Evolutionary conservation across 2,329 filamentous ascomycete species (phyloP).

Genomic region (Paraphoma sp.): DNA sequence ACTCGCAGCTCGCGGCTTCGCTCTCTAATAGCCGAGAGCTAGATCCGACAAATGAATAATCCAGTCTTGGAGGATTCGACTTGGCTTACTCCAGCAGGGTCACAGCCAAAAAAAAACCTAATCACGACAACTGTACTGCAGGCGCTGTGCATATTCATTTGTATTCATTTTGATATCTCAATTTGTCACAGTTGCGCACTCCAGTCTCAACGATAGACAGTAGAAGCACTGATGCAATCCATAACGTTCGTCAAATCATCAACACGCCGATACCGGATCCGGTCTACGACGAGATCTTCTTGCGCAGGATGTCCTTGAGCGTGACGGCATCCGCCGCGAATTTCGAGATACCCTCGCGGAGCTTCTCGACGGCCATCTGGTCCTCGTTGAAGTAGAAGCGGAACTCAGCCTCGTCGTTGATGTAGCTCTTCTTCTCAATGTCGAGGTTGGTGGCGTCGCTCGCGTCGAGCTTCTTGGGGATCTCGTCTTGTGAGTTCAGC

Average conservation of each 20-base stretch:
- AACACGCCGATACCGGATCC: constrained; percentile 36
- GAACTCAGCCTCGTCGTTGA: constrained; percentile 88
- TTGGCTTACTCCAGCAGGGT: background rate
- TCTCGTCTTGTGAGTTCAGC: constrained; percentile 78
- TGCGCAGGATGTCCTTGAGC: constrained; percentile 88
- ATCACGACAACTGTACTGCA: background rate
- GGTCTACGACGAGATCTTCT: constrained; percentile 70
- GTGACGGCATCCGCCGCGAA: constrained; percentile 95
- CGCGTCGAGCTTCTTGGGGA: constrained; percentile 93
- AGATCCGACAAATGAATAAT: constrained; percentile 40
- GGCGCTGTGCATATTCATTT: background rate
- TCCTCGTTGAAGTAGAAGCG: constrained; percentile 99
- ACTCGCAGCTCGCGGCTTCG: constrained; percentile 13
- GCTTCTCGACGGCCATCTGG: constrained; percentile 99
- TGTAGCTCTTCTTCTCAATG: constrained; percentile 88
- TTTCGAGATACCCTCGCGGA: constrained; percentile 98
- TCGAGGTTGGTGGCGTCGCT: constrained; percentile 69
- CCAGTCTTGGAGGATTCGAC: background rate
- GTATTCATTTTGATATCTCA: constrained; percentile 18
- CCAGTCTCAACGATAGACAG: constrained; percentile 10
- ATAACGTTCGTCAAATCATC: constrained; percentile 31
- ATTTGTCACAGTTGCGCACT: constrained; percentile 22
- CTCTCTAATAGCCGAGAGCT: constrained; percentile 16
- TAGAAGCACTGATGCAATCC: constrained; percentile 19
- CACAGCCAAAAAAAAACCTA: constrained; percentile 4